Conservation (phyloP, 148 eudicot genomes). For the Nyssa sinensis region DNA sequence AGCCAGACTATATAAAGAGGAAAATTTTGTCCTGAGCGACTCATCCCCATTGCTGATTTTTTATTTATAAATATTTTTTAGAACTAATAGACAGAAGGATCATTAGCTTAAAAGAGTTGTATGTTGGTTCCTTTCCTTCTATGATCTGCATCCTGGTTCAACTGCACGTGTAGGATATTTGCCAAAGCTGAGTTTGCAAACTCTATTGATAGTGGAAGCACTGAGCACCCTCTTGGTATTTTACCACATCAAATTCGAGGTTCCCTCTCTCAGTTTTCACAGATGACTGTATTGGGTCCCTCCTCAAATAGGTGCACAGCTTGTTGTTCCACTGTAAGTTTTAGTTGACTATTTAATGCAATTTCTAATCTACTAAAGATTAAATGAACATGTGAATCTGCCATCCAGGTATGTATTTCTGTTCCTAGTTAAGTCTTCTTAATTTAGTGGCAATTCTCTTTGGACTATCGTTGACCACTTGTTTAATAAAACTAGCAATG, state of each 20-base stretch:
- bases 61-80: no score
- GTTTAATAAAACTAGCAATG: no score
- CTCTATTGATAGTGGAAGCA: slow-evolving; percentile 39
- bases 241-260: slow-evolving; percentile 94
- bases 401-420: background rate
- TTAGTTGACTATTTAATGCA: background rate
- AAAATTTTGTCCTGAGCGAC: no score
- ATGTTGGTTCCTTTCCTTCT: background rate
- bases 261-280: slow-evolving; percentile 86
- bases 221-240: slow-evolving; percentile 84
- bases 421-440: background rate
- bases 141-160: slow-evolving; percentile 1
- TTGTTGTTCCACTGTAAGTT: slow-evolving; percentile 73
- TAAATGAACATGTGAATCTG: background rate
- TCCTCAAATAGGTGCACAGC: slow-evolving; percentile 91
- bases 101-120: background rate
- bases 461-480: no score
- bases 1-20: no score
- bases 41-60: no score
- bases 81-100: no score
- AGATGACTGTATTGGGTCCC: slow-evolving; percentile 87
- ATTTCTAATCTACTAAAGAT: background rate
- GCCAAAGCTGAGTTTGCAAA: slow-evolving; percentile 78
- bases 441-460: no score
- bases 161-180: slow-evolving; percentile 46